phyloP scores from a whole-genome alignment of 2,329 filamentous ascomycete species.

The Botrytis byssoidea region DNA sequence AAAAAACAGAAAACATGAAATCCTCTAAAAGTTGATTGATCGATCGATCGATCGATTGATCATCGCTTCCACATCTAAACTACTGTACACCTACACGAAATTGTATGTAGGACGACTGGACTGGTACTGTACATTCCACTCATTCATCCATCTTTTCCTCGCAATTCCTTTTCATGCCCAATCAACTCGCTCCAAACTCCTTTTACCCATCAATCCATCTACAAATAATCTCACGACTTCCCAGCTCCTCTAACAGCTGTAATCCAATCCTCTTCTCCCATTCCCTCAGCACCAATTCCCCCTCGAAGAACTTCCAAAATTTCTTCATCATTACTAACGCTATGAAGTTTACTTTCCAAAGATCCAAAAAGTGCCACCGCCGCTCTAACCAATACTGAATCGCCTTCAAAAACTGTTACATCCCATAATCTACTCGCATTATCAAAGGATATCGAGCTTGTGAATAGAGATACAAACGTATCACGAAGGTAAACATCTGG shows the following conservation, averaged over 20 bases:
- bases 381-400: slow-evolving; percentile 67
- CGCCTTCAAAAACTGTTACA: slow-evolving; percentile 79
- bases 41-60: background rate
- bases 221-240: slow-evolving; percentile 24
- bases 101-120: background rate
- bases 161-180: background rate
- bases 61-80: background rate
- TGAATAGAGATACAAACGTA: slow-evolving; percentile 65
- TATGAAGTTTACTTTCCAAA: slow-evolving; percentile 52
- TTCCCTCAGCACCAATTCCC: slow-evolving; percentile 25
- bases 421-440: slow-evolving; percentile 75
- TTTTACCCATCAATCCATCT: background rate
- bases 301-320: slow-evolving; percentile 27
- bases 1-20: background rate
- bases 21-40: background rate
- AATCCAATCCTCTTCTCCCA: slow-evolving; percentile 36
- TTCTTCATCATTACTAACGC: slow-evolving; percentile 32
- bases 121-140: background rate
- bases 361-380: slow-evolving; percentile 63
- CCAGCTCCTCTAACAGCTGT: slow-evolving; percentile 31
- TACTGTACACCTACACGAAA: background rate
- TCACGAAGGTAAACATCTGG: slow-evolving; percentile 55
- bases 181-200: background rate
- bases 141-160: background rate
- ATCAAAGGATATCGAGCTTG: slow-evolving; percentile 62